A percentile compares a stretch with the other conserved stretches of the same genome.
Conservation (phyloP, 2,329 filamentous ascomycete genomes). For the Teratosphaeria gauchensis region DNA sequence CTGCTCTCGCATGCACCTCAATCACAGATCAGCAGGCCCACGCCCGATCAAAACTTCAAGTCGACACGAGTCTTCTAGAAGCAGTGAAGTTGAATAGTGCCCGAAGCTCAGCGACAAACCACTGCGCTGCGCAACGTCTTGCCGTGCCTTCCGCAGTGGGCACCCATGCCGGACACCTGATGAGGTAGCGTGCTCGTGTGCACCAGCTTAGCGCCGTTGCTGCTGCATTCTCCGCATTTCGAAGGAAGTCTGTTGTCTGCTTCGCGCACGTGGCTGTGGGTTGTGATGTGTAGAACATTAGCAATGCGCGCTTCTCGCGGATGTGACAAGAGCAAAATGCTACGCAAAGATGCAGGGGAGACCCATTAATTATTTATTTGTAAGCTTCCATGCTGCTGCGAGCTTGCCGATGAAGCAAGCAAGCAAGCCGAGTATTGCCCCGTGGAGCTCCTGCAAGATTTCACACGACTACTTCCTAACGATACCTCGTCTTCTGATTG, state of each 20-base stretch:
- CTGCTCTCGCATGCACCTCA: not conserved
- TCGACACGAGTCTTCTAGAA: not conserved
- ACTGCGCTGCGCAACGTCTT: not conserved
- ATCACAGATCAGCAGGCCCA: not conserved
- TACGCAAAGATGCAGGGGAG: too few species aligned
- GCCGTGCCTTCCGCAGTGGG: not conserved
- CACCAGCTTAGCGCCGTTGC: not conserved
- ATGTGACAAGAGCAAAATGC: too few species aligned
- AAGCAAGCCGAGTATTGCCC: too few species aligned
- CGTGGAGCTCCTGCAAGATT: too few species aligned
- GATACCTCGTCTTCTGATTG: too few species aligned
- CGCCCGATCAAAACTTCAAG: not conserved
- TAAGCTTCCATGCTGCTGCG: too few species aligned
- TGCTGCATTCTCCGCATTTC: not conserved
- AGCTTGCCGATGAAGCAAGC: too few species aligned
- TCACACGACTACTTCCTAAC: too few species aligned
- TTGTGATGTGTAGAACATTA: not conserved
- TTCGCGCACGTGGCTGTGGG: not conserved
- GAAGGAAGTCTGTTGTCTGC: not conserved
- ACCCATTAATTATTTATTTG: too few species aligned
- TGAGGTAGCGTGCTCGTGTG: not conserved
- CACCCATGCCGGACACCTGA: not conserved
- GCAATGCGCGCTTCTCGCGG: too few species aligned
- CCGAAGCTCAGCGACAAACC: not conserved
- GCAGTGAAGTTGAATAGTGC: not conserved